phyloP scores from a whole-genome alignment of 2,329 filamentous ascomycete species.

The Aureobasidium sp. region DNA sequence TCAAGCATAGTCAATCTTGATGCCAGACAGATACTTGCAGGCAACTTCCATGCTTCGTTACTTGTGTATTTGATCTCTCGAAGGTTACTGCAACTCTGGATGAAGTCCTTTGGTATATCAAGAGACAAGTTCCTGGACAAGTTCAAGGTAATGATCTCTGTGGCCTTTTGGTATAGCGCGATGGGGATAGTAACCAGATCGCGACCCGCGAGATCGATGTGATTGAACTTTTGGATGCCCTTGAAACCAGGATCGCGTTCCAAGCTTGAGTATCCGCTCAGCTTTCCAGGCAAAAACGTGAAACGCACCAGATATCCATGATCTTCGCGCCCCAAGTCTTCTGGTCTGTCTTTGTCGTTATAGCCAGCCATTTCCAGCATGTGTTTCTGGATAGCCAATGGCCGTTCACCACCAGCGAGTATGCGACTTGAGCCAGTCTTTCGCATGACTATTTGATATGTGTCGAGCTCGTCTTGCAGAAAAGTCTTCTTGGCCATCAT shows the following conservation, averaged over 20 bases:
- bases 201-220: conserved; percentile 82
- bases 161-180: conserved; percentile 79
- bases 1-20: conserved; percentile 79
- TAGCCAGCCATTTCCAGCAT: conserved; percentile 90
- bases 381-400: conserved; percentile 83
- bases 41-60: conserved; percentile 82
- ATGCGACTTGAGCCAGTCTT: conserved; percentile 86
- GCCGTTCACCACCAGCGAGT: conserved; percentile 67
- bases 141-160: conserved; percentile 91
- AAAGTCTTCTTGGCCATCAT: conserved; percentile 93
- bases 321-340: conserved; percentile 91
- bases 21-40: conserved; percentile 74
- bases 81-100: conserved; percentile 82
- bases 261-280: conserved; percentile 66
- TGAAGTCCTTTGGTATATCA: conserved; percentile 91
- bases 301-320: conserved; percentile 96
- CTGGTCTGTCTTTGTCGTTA: conserved; percentile 73
- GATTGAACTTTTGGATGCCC: conserved; percentile 82
- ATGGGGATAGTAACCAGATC: conserved; percentile 95
- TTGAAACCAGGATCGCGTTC: conserved; percentile 71
- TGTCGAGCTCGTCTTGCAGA: conserved; percentile 78
- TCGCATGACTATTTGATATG: conserved; percentile 91
- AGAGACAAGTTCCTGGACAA: conserved; percentile 86
- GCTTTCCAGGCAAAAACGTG: conserved; percentile 82
- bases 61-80: conserved; percentile 94